A percentile compares a stretch with the other conserved stretches of the same genome.
phyloP scores from a whole-genome alignment of 176 grass and related monocot genomes.

The Bothriochloa decipiens region DNA sequence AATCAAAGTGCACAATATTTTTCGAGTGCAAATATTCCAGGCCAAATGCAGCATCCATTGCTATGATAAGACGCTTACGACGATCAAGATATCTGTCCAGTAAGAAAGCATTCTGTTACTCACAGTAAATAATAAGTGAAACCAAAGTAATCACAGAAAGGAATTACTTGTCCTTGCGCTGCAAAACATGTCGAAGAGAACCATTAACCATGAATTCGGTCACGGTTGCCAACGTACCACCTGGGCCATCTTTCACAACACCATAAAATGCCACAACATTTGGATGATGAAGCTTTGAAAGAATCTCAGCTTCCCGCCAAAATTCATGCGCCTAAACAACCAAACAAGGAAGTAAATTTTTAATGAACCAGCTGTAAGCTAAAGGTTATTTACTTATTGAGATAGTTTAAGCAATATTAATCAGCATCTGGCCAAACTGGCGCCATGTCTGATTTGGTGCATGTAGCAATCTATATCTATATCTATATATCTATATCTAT shows the following conservation, averaged over 20 bases:
- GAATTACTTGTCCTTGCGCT: constrained; percentile 92
- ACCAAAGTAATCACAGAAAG: neutral
- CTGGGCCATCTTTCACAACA: constrained; percentile 86
- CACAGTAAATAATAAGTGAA: constrained; percentile 37
- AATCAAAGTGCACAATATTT: constrained; percentile 95
- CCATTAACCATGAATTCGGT: constrained; percentile 99
- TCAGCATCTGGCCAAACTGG: neutral
- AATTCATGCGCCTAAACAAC: constrained; percentile 80
- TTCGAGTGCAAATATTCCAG: constrained; percentile 94
- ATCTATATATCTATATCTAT: no score
- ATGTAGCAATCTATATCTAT: no score
- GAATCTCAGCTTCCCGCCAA: constrained; percentile 97
- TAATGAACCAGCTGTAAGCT: constrained; percentile 5
- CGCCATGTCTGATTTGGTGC: neutral
- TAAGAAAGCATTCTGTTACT: constrained; percentile 36
- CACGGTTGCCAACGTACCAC: constrained; percentile 86
- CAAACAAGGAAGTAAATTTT: constrained; percentile 33
- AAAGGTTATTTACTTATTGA: constrained; percentile 1
- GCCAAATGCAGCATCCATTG: constrained; percentile 94
- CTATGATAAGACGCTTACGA: constrained; percentile 86
- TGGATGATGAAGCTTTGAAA: constrained; percentile 93
- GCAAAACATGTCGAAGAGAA: constrained; percentile 92
- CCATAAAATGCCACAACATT: constrained; percentile 98
- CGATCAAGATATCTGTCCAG: constrained; percentile 72
- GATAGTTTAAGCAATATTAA: constrained; percentile 6